These are phyloP conservation scores for Thraustochytrium sp. DNA, from an alignment of 352 stramenopile genomes.

Conservation along the genomic window DNA sequence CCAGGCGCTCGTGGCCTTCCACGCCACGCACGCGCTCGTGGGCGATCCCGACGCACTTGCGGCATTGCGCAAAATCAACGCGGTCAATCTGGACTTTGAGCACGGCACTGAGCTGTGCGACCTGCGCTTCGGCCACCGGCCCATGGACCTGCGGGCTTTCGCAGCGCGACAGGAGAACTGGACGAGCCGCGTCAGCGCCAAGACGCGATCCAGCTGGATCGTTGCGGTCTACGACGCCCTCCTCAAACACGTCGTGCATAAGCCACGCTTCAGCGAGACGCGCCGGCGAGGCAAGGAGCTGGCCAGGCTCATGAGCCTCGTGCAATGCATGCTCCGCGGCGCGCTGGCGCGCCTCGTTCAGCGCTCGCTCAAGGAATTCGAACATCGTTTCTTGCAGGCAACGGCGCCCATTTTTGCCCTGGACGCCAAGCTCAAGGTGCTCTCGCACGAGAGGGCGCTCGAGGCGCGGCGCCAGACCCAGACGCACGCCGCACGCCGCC, in stretches of 20 bases:
- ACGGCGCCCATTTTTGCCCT: neutral
- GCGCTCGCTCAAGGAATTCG: neutral
- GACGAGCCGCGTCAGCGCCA: neutral
- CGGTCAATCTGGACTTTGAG: neutral
- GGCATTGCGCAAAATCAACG: neutral
- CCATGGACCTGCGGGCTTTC: neutral
- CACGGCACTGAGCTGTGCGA: neutral
- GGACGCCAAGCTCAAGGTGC: neutral
- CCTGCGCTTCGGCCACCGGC: neutral
- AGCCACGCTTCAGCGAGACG: neutral
- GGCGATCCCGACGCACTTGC: neutral
- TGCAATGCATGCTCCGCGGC: neutral
- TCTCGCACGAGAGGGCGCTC: neutral
- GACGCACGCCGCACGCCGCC: neutral
- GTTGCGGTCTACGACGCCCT: neutral
- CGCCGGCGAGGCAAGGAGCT: neutral
- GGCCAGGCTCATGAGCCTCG: neutral
- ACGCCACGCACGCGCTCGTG: neutral
- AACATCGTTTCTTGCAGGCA: neutral
- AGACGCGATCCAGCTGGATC: constrained; percentile 4
- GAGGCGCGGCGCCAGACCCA: neutral
- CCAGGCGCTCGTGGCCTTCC: neutral
- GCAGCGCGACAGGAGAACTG: neutral
- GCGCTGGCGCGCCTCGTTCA: neutral
- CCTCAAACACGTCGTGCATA: neutral